These are phyloP conservation scores for Poteriospumella lacustris DNA, from an alignment of 108 stramenopile genomes.

Conservation along the genomic window DNA sequence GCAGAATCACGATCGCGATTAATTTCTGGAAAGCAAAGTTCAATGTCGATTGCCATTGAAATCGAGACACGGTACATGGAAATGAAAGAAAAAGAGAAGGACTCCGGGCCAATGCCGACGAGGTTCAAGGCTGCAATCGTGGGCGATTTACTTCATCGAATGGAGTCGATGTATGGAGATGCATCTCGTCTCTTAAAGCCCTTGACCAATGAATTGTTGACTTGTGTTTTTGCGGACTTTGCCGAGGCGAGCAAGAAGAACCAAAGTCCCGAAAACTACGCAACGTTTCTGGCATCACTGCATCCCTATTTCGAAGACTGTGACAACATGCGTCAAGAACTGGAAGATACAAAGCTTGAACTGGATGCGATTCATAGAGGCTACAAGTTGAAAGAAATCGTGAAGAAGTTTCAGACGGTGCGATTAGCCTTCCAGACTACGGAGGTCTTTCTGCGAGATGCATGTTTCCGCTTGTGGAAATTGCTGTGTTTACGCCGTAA, in stretches of 20 bases:
- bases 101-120: neutral
- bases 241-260: neutral
- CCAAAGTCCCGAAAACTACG: too few relatives aligned
- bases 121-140: neutral
- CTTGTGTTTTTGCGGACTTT: neutral
- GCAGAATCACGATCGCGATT: too few relatives aligned
- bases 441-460: neutral
- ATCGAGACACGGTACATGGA: neutral
- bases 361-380: too few relatives aligned
- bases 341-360: too few relatives aligned
- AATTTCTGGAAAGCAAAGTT: too few relatives aligned
- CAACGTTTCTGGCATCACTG: too few relatives aligned
- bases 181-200: neutral
- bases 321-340: too few relatives aligned
- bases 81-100: neutral
- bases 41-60: too few relatives aligned
- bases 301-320: too few relatives aligned
- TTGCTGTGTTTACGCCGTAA: too few relatives aligned
- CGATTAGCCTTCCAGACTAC: neutral
- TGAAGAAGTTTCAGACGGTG: constrained; percentile 12
- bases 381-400: neutral
- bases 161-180: too few relatives aligned
- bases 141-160: neutral
- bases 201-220: neutral
- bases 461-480: too few relatives aligned